Percentiles rank a stretch among this genome's conserved stretches.
phyloP scores from a whole-genome alignment of 2,329 filamentous ascomycete genomes.

The Aspergillus transmontanensis region DNA sequence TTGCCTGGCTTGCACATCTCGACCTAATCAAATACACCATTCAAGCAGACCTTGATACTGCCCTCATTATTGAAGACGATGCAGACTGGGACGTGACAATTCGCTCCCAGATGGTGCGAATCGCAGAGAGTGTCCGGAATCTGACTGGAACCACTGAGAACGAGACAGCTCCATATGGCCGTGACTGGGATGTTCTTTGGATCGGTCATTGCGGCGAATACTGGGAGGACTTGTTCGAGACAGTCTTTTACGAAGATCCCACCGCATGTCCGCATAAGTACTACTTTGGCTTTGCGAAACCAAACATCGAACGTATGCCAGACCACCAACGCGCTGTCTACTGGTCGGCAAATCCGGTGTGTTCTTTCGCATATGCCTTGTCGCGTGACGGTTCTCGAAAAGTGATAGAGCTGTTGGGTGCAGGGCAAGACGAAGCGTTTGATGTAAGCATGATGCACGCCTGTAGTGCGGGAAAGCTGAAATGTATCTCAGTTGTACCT shows the following conservation, averaged over 20 bases:
- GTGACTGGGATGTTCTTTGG: conserved; percentile 42
- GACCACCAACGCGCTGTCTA: conserved; percentile 31
- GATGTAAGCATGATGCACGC: conserved; percentile 37
- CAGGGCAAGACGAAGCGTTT: conserved; percentile 36
- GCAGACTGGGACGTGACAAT: conserved; percentile 42
- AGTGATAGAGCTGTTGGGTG: conserved; percentile 31
- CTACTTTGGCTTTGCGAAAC: conserved; percentile 19
- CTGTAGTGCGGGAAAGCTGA: conserved; percentile 32
- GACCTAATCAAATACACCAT: conserved; percentile 29
- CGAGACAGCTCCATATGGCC: conserved; percentile 30
- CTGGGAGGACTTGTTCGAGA: conserved; percentile 19
- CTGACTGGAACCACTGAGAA: conserved; percentile 20
- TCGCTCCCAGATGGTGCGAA: conserved; percentile 31
- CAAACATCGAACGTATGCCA: conserved; percentile 13
- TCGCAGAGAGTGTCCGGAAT: conserved; percentile 35
- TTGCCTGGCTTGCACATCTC: conserved; percentile 47
- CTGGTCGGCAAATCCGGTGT: conserved; percentile 29
- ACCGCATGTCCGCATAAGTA: conserved; percentile 25
- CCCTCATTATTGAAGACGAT: conserved; percentile 48
- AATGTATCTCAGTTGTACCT: conserved; percentile 42
- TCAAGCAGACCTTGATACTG: conserved; percentile 24
- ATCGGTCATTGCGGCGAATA: conserved; percentile 39
- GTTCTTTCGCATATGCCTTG: conserved; percentile 40
- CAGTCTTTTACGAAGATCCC: conserved; percentile 24
- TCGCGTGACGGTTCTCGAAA: conserved; percentile 44